A percentile compares a stretch with the other conserved stretches of the same genome.
Conservation (phyloP, 2,329 filamentous ascomycete species). For the Drechslera avenae region DNA sequence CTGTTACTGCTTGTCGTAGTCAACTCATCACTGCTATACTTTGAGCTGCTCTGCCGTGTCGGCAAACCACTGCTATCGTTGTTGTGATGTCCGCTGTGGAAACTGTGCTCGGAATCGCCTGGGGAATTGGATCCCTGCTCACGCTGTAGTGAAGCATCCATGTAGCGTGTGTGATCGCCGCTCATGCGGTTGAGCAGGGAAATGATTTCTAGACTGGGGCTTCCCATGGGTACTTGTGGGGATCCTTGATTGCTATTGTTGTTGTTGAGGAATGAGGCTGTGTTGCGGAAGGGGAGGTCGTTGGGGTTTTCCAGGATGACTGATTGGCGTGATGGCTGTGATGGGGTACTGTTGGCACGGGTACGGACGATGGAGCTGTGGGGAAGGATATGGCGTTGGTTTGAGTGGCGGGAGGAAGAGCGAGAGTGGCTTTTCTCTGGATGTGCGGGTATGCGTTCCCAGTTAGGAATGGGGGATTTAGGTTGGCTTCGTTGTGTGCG, state of each 20-base stretch:
- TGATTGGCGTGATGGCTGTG: neutral
- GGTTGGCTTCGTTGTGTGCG: constrained; percentile 6
- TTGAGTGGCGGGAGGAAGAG: neutral
- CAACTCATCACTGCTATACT: too few species aligned
- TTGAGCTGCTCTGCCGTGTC: too few species aligned
- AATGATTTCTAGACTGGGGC: constrained; percentile 28
- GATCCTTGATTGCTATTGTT: neutral
- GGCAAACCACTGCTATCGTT: too few species aligned
- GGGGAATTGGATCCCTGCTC: neutral
- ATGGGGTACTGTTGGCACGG: constrained; percentile 3
- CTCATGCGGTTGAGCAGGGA: constrained; percentile 17
- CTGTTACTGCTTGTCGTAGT: too few species aligned
- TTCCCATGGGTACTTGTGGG: neutral
- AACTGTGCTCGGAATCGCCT: too few species aligned
- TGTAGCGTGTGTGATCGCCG: constrained; percentile 12
- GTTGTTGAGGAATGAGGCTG: neutral
- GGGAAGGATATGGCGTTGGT: constrained; percentile 6
- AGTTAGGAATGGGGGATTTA: constrained; percentile 1
- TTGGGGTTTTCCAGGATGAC: neutral
- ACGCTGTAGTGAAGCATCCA: constrained; percentile 20
- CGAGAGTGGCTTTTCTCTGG: neutral
- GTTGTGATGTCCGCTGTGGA: too few species aligned
- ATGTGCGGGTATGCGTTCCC: neutral
- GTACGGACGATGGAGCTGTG: neutral
- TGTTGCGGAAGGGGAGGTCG: neutral